phyloP scores from a whole-genome alignment of 2,329 filamentous ascomycete species.

The Phyllosticta ampelicida region DNA sequence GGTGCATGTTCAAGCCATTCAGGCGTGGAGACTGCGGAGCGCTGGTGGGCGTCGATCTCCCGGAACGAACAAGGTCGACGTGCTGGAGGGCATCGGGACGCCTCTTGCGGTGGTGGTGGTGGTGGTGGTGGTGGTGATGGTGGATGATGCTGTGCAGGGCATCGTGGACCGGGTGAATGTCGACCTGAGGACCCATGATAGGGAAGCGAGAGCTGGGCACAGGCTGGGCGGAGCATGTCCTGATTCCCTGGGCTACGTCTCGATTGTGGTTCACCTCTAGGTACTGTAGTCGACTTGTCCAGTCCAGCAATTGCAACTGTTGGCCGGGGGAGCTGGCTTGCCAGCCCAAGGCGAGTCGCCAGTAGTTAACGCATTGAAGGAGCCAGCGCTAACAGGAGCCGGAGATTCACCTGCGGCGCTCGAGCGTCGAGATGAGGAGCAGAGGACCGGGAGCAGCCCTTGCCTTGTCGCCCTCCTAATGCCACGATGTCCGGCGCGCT shows the following conservation, averaged over 20 bases:
- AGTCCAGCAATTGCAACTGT: not conserved
- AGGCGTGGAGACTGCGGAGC: constrained; percentile 9
- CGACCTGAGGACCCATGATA: not conserved
- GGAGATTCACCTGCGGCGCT: not conserved
- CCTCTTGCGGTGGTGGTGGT: constrained; percentile 3
- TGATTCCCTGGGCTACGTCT: not conserved
- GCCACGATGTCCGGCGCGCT: not conserved
- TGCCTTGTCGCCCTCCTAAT: not conserved
- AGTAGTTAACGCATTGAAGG: not conserved
- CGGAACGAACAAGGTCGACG: not conserved
- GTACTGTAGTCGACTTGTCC: not conserved
- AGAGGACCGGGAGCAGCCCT: not conserved
- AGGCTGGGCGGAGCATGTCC: not conserved
- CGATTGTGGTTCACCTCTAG: not conserved
- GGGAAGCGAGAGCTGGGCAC: not conserved
- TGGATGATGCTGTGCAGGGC: constrained; percentile 2
- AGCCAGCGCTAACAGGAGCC: not conserved
- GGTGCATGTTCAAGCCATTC: constrained; percentile 9
- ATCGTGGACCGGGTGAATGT: not conserved
- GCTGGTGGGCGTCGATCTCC: constrained; percentile 3
- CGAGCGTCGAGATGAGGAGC: not conserved
- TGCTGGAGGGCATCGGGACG: constrained; percentile 5
- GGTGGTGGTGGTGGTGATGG: constrained; percentile 6
- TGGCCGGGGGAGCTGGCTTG: not conserved
- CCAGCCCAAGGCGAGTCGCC: not conserved